phyloP scores from a whole-genome alignment of 805 yeast genomes.

The Babjeviella inositovora region DNA sequence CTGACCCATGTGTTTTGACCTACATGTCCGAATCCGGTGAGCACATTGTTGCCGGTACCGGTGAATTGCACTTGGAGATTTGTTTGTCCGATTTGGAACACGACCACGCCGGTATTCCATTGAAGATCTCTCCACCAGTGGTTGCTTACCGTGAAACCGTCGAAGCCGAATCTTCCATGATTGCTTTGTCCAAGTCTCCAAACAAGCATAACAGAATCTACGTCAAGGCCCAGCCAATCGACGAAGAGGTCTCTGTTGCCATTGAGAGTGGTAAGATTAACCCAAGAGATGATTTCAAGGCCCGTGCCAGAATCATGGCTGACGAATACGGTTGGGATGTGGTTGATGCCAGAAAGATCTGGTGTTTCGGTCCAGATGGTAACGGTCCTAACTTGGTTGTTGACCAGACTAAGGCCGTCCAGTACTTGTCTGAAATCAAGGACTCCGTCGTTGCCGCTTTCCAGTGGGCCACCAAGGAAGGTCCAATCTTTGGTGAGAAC shows the following conservation, averaged over 20 bases:
- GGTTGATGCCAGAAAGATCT: constrained; percentile 99
- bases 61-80: constrained; percentile 99
- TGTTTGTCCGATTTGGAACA: constrained; percentile 91
- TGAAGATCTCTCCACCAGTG: constrained; percentile 94
- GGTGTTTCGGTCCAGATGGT: constrained; percentile 99
- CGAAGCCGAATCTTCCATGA: constrained; percentile 83
- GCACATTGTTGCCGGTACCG: constrained; percentile 99
- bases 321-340: constrained; percentile 99
- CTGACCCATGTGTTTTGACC: constrained; percentile 96
- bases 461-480: constrained; percentile 99
- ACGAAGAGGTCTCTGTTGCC: constrained; percentile 83
- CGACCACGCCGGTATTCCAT: constrained; percentile 99
- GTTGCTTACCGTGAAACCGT: constrained; percentile 99
- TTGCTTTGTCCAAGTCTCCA: constrained; percentile 97
- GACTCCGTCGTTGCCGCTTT: constrained; percentile 99
- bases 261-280: constrained; percentile 85
- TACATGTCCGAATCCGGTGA: constrained; percentile 91
- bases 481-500: constrained; percentile 95
- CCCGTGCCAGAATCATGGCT: constrained; percentile 97
- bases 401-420: constrained; percentile 99
- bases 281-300: constrained; percentile 97
- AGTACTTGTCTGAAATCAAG: constrained; percentile 97
- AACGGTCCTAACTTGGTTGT: constrained; percentile 97
- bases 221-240: constrained; percentile 92
- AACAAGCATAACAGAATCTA: constrained; percentile 99